Percentiles rank a stretch among this genome's conserved stretches.
phyloP scores from a whole-genome alignment of 2,329 filamentous ascomycete genomes.

The Colletotrichum eremochloae region DNA sequence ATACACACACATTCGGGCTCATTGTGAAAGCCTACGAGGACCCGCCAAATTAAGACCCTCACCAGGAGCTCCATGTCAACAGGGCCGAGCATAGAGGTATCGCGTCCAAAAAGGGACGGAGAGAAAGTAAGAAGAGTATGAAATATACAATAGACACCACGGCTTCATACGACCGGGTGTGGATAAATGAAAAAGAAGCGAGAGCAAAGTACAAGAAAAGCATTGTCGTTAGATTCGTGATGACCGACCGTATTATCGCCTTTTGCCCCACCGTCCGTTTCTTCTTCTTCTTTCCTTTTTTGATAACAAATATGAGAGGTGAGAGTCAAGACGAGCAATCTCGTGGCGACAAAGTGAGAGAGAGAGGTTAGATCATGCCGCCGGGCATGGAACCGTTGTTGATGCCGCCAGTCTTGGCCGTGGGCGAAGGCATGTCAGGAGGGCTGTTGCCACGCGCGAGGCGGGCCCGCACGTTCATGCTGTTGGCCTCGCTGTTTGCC shows the following conservation, averaged over 20 bases:
- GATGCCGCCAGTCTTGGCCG: conserved; percentile 48
- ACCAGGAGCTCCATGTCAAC: conserved; percentile 36
- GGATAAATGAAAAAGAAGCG: conserved; percentile 19
- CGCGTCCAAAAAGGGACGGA: not conserved
- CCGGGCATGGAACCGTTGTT: conserved; percentile 52
- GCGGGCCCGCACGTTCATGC: conserved; percentile 49
- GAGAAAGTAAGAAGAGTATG: conserved; percentile 16
- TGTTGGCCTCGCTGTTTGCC: conserved; percentile 56
- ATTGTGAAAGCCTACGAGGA: conserved; percentile 18
- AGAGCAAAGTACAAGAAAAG: conserved; percentile 18
- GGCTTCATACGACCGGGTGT: not conserved
- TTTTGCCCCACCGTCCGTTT: conserved; percentile 20
- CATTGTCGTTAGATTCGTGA: conserved; percentile 41
- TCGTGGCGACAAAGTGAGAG: not conserved
- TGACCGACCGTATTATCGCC: conserved; percentile 32
- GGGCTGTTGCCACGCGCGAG: conserved; percentile 45
- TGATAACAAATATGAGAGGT: conserved; percentile 17
- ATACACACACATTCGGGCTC: not conserved
- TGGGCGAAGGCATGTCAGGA: conserved; percentile 46
- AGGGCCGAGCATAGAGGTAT: not conserved
- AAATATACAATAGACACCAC: conserved; percentile 34
- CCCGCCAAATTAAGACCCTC: conserved; percentile 36
- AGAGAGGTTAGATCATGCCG: conserved; percentile 59
- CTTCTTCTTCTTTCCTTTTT: not conserved
- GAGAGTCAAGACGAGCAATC: conserved; percentile 8